Evolutionary conservation across 2,329 filamentous ascomycete species (phyloP), one percentile per base, ranked within the genome.

Genomic region (Hypoxylon sp.): DNA sequence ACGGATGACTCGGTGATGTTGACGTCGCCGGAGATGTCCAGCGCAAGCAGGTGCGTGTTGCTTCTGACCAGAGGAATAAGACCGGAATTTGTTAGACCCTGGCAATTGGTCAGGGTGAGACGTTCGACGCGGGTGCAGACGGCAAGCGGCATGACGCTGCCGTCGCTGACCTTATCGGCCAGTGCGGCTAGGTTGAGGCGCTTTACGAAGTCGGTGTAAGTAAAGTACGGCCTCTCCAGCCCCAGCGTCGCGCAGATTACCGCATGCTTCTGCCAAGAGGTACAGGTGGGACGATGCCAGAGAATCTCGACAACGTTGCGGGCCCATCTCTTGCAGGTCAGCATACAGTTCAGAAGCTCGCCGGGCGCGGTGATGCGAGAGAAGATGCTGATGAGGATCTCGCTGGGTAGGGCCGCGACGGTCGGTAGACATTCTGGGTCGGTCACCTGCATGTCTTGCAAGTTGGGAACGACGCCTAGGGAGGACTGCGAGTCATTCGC

Each of bases 401-500:
- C 95, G 74, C 93, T 94, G 33, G 95, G 95, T 29, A 99, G 82
- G 55, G 90, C 87, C 67, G 90, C 89, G 58, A 97, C 88, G 43
- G 93, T 92, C n/a, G 89, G 87, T 50, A 88, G 77, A 69, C 88
- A 90, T 69, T 84, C 82, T 66, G 86, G 80, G 66, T 87, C 85
- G 67, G 83, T 83, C 63, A 86, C 86, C 72, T 83, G 88, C 83
- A 88, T 89, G 69, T 92, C 89, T 70, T 88, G 87, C 57, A 92
- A 83, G 58, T 89, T 89, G 41, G 90, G 89, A 21, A 71, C 65
- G 27, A 92, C 86, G 49, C 92, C 92, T 54, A 97, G 83, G 0
- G 94, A 97, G 0, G 94, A 97, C 73, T 95, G 85, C 3, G 94
- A 97, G 77, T 97, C 94, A 78, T 97, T 97, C 69, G 90, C 88